These are phyloP conservation scores for Dianthus caryophyllus DNA, from an alignment of 148 eudicot genomes.

Conservation along the genomic window DNA sequence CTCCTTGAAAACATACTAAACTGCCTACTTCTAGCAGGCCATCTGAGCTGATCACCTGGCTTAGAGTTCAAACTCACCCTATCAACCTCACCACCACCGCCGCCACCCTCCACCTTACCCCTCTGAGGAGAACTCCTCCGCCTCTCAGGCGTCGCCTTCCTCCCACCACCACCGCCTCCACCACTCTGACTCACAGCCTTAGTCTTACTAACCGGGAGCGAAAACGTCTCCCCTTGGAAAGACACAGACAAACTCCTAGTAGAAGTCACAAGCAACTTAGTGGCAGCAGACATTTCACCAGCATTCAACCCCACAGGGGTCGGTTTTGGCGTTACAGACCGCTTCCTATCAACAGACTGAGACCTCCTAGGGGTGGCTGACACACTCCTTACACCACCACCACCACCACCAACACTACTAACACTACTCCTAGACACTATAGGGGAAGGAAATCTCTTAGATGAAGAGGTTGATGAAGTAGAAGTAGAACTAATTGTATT, in stretches of 20 bases:
- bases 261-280: slow-evolving; percentile 72
- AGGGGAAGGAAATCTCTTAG: slow-evolving; percentile 80
- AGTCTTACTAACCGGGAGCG: slow-evolving; percentile 78
- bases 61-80: slow-evolving; percentile 48
- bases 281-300: slow-evolving; percentile 60
- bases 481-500: slow-evolving; percentile 46
- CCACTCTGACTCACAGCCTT: slow-evolving; percentile 68
- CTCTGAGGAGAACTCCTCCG: slow-evolving; percentile 56
- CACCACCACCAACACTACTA: not conserved
- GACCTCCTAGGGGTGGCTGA: slow-evolving; percentile 53
- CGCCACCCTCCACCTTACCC: slow-evolving; percentile 49
- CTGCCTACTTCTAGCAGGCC: slow-evolving; percentile 73
- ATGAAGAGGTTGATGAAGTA: slow-evolving; percentile 51
- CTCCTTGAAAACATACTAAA: slow-evolving; percentile 49
- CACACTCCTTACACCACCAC: slow-evolving; percentile 18
- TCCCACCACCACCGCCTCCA: slow-evolving; percentile 35
- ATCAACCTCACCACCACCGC: slow-evolving; percentile 50
- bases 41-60: slow-evolving; percentile 63
- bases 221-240: slow-evolving; percentile 82
- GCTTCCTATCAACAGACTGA: slow-evolving; percentile 35
- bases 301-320: slow-evolving; percentile 51
- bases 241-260: slow-evolving; percentile 88
- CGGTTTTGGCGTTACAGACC: slow-evolving; percentile 32
- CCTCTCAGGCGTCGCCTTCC: slow-evolving; percentile 84
- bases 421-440: slow-evolving; percentile 33